Percentiles rank a stretch among this genome's conserved stretches.
phyloP scores from a whole-genome alignment of 306 rosid species.

The Dryas drummondii region DNA sequence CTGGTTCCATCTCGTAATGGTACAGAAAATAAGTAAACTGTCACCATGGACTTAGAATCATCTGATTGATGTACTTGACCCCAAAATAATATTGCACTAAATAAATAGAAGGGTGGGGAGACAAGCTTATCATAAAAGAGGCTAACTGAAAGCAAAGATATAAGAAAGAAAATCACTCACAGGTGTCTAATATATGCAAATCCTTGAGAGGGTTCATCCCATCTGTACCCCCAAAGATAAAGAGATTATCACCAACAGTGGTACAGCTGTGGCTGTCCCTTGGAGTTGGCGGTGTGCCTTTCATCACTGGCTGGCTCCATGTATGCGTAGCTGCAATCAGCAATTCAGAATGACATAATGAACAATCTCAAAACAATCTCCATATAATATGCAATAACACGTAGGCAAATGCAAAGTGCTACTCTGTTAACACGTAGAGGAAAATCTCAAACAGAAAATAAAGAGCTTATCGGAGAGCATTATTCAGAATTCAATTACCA shows the following conservation, averaged over 20 bases:
- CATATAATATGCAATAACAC: constrained; percentile 5
- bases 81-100: background rate
- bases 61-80: background rate
- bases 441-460: background rate
- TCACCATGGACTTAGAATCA: background rate
- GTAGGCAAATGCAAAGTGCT: constrained; percentile 11
- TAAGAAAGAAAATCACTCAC: constrained; percentile 50
- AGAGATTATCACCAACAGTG: constrained; percentile 74
- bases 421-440: background rate
- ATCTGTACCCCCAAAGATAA: constrained; percentile 97
- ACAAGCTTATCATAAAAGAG: background rate
- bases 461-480: background rate
- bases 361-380: constrained; percentile 27
- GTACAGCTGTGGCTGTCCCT: constrained; percentile 96
- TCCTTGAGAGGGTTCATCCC: constrained; percentile 86
- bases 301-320: constrained; percentile 78
- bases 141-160: background rate
- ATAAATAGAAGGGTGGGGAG: background rate
- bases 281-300: constrained; percentile 77
- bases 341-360: constrained; percentile 27
- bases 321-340: constrained; percentile 69
- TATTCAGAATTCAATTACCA: background rate
- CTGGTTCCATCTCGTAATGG: background rate
- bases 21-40: background rate
- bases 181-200: constrained; percentile 79